phyloP scores from a whole-genome alignment of 208 protist genomes.

The Acanthamoeba royreba region DNA sequence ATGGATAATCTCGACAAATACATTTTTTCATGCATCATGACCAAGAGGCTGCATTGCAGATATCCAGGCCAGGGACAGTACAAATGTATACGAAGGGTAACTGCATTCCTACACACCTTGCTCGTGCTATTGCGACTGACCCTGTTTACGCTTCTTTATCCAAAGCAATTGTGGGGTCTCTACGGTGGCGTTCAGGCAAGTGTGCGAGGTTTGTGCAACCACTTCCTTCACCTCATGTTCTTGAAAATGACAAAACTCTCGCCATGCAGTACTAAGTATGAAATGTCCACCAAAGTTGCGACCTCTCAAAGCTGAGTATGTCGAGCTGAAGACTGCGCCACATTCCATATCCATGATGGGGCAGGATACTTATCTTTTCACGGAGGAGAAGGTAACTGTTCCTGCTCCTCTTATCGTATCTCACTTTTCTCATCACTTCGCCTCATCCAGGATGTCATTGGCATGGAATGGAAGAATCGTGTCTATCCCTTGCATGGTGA shows the following conservation, averaged over 20 bases:
- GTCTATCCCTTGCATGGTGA: background rate
- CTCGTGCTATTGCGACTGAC: background rate
- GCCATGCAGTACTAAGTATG: background rate
- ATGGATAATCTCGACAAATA: background rate
- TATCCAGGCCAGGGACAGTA: background rate
- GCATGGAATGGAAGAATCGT: background rate
- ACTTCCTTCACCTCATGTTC: background rate
- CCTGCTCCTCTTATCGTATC: background rate
- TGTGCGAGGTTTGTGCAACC: background rate
- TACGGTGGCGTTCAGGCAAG: background rate
- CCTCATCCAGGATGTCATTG: background rate
- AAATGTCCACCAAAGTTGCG: background rate
- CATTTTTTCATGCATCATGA: background rate
- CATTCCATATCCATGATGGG: background rate
- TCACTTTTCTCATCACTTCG: background rate
- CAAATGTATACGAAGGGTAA: background rate
- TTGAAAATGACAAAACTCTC: background rate
- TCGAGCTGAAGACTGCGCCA: conserved; percentile 7
- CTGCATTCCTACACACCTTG: background rate
- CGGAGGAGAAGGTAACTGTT: background rate
- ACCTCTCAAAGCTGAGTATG: background rate
- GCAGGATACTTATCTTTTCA: background rate
- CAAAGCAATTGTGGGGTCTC: background rate
- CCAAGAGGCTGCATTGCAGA: background rate
- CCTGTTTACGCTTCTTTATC: background rate